Base-by-base conservation (phyloP, 495 filamentous ascomycete genomes). In the Tetracladium marchalianum region DNA sequence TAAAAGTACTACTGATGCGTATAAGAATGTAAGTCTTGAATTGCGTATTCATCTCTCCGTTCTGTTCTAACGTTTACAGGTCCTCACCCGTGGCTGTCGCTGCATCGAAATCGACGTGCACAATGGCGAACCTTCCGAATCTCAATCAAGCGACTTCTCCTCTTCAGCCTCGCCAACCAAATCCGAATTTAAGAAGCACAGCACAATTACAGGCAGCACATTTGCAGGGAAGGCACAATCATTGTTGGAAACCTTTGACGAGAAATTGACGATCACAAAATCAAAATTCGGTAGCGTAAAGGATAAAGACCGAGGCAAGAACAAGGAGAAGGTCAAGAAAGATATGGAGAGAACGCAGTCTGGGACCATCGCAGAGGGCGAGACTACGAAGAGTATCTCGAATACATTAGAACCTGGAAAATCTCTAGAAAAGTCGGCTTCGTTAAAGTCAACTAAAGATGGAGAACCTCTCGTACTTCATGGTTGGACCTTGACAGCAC, bases 91-190 rank as follows among this genome's bases (percentile, higher is more conserved):
- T 17, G 87, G 90, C n/a, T 92, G 90, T 51, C 79, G 90, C 13
- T 95, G 87, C 49, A 85, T 96, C 42, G 90, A 96, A 66, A 88
- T 97, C 49, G 90, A 97, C 55, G 87, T 95, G 7, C 95, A 89
- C 86, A 85, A 97, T 59, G 90, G 90, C 11, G 78, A 87, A 35
- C 46, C 60, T n/a, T n/a, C 42, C 36, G 53, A 54, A 24, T 16
- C 17, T 39, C 52, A 44, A 38, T 39, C 44, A 1, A 22, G 11
- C n/a, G 41, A 54, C 7, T 22, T 42, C n/a, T 24, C 39, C 12
- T 44, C 51, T 1, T 34, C 37, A 18, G 16, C 22, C 11, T 41
- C 47, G 4, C 42, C 39, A 5, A 36, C 34, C 31, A 48, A 54
- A 31, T 15, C 32, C 11, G 50, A 52, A 19, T 51, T 54, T 32